Conservation (phyloP, 257 asterid genomes). For the Ballota nigra region DNA sequence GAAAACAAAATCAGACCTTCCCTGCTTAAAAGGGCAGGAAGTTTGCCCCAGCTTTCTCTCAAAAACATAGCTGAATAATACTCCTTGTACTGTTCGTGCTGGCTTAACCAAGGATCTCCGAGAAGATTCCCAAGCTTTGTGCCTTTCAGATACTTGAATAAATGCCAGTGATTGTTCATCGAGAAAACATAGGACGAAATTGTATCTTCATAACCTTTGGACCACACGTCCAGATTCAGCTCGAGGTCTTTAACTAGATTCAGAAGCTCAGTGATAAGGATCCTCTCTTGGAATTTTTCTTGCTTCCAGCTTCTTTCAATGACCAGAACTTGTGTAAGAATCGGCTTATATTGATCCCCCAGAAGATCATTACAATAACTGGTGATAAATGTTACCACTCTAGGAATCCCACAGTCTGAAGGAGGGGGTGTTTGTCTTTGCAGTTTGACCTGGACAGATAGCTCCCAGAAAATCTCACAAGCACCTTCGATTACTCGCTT, state of each 20-base stretch:
- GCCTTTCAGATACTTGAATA: constrained; percentile 66
- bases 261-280: constrained; percentile 60
- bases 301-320: constrained; percentile 93
- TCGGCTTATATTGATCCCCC: constrained; percentile 75
- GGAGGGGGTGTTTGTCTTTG: constrained; percentile 86
- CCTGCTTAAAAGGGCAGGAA: constrained; percentile 72
- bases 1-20: constrained; percentile 88
- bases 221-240: constrained; percentile 77
- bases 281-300: constrained; percentile 65
- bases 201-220: constrained; percentile 64
- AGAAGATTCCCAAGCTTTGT: constrained; percentile 66
- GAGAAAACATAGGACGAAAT: constrained; percentile 50
- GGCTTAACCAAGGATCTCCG: constrained; percentile 77
- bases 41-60: constrained; percentile 88
- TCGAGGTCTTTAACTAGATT: constrained; percentile 68
- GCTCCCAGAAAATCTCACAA: constrained; percentile 91
- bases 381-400: constrained; percentile 71
- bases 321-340: constrained; percentile 77
- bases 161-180: constrained; percentile 87
- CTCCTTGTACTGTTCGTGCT: constrained; percentile 68
- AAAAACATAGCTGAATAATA: constrained; percentile 39
- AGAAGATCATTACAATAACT: constrained; percentile 82
- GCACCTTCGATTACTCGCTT: constrained; percentile 80
- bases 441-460: constrained; percentile 77
- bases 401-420: constrained; percentile 73